These are phyloP conservation scores for Artomyces pyxidatus DNA, from an alignment of 768 basidiomycete genomes.

Conservation along the genomic window DNA sequence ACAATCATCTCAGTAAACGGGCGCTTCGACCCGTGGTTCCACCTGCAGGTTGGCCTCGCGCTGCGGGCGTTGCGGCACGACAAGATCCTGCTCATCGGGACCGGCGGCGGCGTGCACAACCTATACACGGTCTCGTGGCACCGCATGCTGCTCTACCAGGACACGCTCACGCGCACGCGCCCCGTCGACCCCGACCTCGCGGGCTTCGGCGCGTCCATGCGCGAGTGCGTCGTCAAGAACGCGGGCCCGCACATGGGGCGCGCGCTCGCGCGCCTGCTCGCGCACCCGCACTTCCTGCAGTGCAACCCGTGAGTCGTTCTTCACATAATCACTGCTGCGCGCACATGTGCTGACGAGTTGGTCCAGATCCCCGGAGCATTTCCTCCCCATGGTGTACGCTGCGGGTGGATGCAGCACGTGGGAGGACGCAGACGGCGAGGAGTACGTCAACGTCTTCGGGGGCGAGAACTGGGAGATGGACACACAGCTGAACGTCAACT, in stretches of 20 bases:
- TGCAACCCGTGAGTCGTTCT: slow-evolving; percentile 2
- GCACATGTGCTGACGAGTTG: not conserved
- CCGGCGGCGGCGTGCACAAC: slow-evolving; percentile 4
- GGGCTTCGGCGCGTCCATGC: slow-evolving; percentile 4
- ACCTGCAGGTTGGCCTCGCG: slow-evolving; percentile 2
- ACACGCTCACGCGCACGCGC: slow-evolving; percentile 3
- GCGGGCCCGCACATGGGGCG: slow-evolving; percentile 3
- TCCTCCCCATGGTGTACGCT: slow-evolving; percentile 6
- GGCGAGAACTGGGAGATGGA: slow-evolving; percentile 10
- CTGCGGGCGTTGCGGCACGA: slow-evolving; percentile 1
- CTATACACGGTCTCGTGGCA: slow-evolving; percentile 6
- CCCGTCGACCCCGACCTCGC: slow-evolving; percentile 2
- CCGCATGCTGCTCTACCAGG: slow-evolving; percentile 4
- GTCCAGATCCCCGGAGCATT: slow-evolving; percentile 1
- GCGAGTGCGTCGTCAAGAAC: slow-evolving; percentile 2
- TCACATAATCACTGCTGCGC: not conserved
- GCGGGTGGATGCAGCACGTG: slow-evolving; percentile 5
- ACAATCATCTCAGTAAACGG: slow-evolving; percentile 8
- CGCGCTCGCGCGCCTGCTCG: slow-evolving; percentile 2
- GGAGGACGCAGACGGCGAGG: slow-evolving; percentile 2
- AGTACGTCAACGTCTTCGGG: slow-evolving; percentile 1
- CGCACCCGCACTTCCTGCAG: slow-evolving; percentile 5
- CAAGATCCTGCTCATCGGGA: slow-evolving; percentile 7
- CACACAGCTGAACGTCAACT: slow-evolving; percentile 6
- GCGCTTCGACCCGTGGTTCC: slow-evolving; percentile 5